These are phyloP conservation scores for Dendrothele bispora DNA, from an alignment of 768 basidiomycete species.

Conservation along the genomic window DNA sequence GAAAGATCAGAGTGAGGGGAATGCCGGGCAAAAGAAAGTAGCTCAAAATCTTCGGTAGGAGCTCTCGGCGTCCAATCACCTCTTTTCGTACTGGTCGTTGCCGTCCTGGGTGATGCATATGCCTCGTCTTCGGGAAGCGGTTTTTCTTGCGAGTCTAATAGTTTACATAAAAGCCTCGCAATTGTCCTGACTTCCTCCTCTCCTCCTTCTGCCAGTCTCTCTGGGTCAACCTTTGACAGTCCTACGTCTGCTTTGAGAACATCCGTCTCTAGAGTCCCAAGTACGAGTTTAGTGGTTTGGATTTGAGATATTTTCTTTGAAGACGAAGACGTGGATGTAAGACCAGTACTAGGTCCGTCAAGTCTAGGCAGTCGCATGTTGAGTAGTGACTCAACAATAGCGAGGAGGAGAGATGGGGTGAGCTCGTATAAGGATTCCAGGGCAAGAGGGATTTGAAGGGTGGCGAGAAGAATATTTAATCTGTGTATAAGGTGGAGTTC, in stretches of 20 bases:
- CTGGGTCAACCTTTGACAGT: slow-evolving; percentile 63
- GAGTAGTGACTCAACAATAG: slow-evolving; percentile 65
- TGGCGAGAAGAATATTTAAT: slow-evolving; percentile 47
- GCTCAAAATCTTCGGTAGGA: slow-evolving; percentile 7
- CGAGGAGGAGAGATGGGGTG: slow-evolving; percentile 70
- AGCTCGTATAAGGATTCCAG: slow-evolving; percentile 59
- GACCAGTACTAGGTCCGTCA: slow-evolving; percentile 12
- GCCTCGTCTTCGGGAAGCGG: slow-evolving; percentile 7
- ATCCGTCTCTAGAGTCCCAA: slow-evolving; percentile 72
- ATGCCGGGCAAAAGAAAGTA: not conserved
- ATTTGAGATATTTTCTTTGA: slow-evolving; percentile 43
- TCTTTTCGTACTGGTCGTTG: slow-evolving; percentile 33
- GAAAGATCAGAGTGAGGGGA: slow-evolving; percentile 15
- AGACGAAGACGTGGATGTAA: too few relatives aligned
- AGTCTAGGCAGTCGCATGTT: slow-evolving; percentile 51
- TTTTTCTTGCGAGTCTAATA: not conserved
- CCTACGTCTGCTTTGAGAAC: slow-evolving; percentile 61
- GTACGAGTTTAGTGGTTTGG: slow-evolving; percentile 71
- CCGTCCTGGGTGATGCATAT: slow-evolving; percentile 20
- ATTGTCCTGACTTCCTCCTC: slow-evolving; percentile 69
- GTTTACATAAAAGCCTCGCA: slow-evolving; percentile 56
- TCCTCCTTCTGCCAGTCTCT: slow-evolving; percentile 60
- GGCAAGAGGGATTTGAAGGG: slow-evolving; percentile 44
- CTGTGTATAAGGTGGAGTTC: too few relatives aligned
- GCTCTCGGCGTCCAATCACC: slow-evolving; percentile 28